phyloP scores from a whole-genome alignment of 2,329 filamentous ascomycete genomes.

The Dryadomyces quercus-mongolicae region DNA sequence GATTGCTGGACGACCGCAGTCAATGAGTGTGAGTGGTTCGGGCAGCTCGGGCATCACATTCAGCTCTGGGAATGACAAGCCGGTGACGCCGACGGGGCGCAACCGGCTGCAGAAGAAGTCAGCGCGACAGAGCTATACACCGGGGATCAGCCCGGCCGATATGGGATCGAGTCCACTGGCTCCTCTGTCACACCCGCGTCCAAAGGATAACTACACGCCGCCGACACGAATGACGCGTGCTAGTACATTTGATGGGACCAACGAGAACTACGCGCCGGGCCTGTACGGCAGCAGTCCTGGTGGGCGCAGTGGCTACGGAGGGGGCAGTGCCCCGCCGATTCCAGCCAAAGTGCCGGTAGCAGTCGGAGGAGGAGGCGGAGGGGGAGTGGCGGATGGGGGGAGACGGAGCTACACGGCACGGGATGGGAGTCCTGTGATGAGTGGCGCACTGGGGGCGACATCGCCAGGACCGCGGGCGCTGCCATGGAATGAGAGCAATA shows the following conservation, averaged over 20 bases:
- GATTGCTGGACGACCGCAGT: constrained; percentile 34
- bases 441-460: constrained; percentile 16
- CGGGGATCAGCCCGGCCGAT: constrained; percentile 11
- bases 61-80: constrained; percentile 22
- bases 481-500: constrained; percentile 3
- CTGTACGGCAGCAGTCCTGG: constrained; percentile 18
- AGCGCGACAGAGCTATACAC: constrained; percentile 25
- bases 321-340: constrained; percentile 37
- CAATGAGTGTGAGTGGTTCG: neutral
- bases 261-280: constrained; percentile 34
- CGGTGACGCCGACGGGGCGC: constrained; percentile 27
- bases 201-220: constrained; percentile 32
- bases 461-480: neutral
- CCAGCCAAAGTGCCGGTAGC: constrained; percentile 57
- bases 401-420: neutral
- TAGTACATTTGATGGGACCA: constrained; percentile 40
- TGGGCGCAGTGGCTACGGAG: constrained; percentile 13
- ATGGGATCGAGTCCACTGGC: constrained; percentile 32
- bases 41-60: constrained; percentile 17
- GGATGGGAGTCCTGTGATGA: constrained; percentile 19
- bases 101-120: constrained; percentile 55
- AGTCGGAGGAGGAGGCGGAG: constrained; percentile 31
- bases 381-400: constrained; percentile 24
- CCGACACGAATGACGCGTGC: constrained; percentile 32
- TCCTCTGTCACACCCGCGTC: constrained; percentile 38